phyloP scores from a whole-genome alignment of 306 rosid genomes.

The Begonia fuchsioides region DNA sequence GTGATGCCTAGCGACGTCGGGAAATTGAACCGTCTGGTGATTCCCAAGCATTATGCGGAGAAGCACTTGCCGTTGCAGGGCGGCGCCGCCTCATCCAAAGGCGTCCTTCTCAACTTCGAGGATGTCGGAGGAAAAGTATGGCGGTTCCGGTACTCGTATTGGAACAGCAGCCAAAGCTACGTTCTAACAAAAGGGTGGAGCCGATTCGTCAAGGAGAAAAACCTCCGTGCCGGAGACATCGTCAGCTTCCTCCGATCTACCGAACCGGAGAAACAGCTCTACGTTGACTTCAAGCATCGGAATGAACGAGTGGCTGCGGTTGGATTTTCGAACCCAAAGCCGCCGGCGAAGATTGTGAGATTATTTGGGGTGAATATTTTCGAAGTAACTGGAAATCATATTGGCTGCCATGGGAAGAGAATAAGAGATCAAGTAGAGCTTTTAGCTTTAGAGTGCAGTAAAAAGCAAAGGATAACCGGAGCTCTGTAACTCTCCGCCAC shows the following conservation, averaged over 20 bases:
- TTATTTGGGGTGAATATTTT: too few relatives aligned
- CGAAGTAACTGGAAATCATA: constrained; percentile 31
- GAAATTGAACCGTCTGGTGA: constrained; percentile 74
- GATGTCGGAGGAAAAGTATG: constrained; percentile 84
- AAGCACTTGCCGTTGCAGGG: constrained; percentile 70
- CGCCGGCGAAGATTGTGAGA: constrained; percentile 64
- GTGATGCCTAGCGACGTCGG: constrained; percentile 97
- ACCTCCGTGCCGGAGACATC: too few relatives aligned
- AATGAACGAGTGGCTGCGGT: constrained; percentile 4
- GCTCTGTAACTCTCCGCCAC: constrained; percentile 65
- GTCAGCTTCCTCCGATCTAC: too few relatives aligned
- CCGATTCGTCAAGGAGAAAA: too few relatives aligned
- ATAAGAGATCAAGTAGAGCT: constrained; percentile 40
- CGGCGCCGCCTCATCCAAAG: constrained; percentile 26
- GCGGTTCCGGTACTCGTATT: too few relatives aligned
- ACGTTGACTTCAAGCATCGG: constrained; percentile 56
- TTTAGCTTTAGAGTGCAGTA: constrained; percentile 46
- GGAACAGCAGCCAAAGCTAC: too few relatives aligned
- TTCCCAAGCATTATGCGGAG: too few relatives aligned
- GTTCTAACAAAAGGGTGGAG: too few relatives aligned
- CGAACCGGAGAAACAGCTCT: constrained; percentile 64
- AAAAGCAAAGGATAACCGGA: constrained; percentile 75
- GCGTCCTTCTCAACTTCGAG: constrained; percentile 61
- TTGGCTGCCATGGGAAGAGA: constrained; percentile 49
- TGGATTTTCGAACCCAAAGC: constrained; percentile 10